Conservation (phyloP, 352 stramenopile species). For the Halophytophthora polymorphica region DNA sequence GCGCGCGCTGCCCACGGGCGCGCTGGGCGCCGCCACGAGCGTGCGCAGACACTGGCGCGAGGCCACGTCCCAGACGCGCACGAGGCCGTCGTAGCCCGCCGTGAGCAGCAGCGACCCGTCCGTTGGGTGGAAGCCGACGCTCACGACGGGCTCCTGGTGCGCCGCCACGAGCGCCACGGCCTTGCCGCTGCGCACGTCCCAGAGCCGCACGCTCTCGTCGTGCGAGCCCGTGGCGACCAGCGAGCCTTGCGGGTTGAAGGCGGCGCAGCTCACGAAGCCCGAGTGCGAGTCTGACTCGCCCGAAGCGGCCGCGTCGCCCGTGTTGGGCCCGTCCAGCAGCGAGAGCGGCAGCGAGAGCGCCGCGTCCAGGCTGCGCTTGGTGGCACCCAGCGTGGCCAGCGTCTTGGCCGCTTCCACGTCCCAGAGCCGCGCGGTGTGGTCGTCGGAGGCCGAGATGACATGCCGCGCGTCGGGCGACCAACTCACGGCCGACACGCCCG, state of each 20-base stretch:
- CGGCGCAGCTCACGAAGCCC: slow-evolving; percentile 94
- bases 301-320: no score
- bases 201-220: slow-evolving; percentile 95
- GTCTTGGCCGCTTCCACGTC: slow-evolving; percentile 87
- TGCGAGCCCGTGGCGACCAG: slow-evolving; percentile 89
- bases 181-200: slow-evolving; percentile 92
- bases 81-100: slow-evolving; percentile 71
- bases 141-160: slow-evolving; percentile 95
- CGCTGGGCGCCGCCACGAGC: slow-evolving; percentile 65
- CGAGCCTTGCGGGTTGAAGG: slow-evolving; percentile 93
- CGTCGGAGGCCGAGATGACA: slow-evolving; percentile 93
- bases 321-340: slow-evolving; percentile 29
- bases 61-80: slow-evolving; percentile 95
- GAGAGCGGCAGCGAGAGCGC: slow-evolving; percentile 24
- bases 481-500: slow-evolving; percentile 92
- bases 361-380: slow-evolving; percentile 30
- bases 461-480: slow-evolving; percentile 88
- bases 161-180: slow-evolving; percentile 87
- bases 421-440: slow-evolving; percentile 94
- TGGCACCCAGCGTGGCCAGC: slow-evolving; percentile 66
- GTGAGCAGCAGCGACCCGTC: slow-evolving; percentile 93
- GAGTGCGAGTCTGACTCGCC: slow-evolving; percentile 89
- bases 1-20: slow-evolving; percentile 69
- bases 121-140: slow-evolving; percentile 89
- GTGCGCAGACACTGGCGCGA: slow-evolving; percentile 95